phyloP scores from a whole-genome alignment of 495 filamentous ascomycete genomes.

The Aspergillus cristatus region DNA sequence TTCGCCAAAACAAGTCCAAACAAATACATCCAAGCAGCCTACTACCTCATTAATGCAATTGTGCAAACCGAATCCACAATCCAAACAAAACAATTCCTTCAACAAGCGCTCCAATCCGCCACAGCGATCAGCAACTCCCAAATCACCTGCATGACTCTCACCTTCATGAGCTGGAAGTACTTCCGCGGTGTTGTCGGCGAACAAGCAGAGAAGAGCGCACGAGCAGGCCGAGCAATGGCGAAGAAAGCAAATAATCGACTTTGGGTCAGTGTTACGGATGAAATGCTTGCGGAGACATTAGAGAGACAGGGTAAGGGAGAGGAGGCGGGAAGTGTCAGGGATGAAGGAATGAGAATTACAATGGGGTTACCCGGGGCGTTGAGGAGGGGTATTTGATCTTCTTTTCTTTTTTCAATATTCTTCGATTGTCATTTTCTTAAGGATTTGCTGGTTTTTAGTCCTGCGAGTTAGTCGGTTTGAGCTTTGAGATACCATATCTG shows the following conservation, averaged over 20 bases:
- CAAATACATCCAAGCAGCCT: slow-evolving; percentile 66
- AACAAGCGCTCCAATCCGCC: slow-evolving; percentile 51
- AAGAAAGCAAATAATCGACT: slow-evolving; percentile 64
- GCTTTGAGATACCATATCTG: too few species aligned
- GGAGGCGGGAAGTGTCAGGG: slow-evolving; percentile 45
- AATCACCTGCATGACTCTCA: slow-evolving; percentile 71
- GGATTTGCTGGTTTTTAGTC: slow-evolving; percentile 4
- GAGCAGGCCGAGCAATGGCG: slow-evolving; percentile 65
- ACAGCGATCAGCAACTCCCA: slow-evolving; percentile 54
- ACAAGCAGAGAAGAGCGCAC: slow-evolving; percentile 81
- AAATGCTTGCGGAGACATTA: slow-evolving; percentile 65
- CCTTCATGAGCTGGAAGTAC: slow-evolving; percentile 75
- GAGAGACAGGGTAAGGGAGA: slow-evolving; percentile 59
- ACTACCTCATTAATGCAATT: slow-evolving; percentile 66
- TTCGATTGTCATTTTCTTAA: slow-evolving; percentile 6
- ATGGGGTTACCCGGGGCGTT: slow-evolving; percentile 34
- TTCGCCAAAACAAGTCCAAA: slow-evolving; percentile 60
- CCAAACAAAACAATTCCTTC: slow-evolving; percentile 68
- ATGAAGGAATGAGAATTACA: slow-evolving; percentile 36
- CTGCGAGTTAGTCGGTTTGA: not conserved
- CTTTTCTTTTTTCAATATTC: slow-evolving; percentile 10
- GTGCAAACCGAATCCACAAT: slow-evolving; percentile 52
- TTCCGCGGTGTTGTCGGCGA: slow-evolving; percentile 80
- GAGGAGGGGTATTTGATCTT: slow-evolving; percentile 20
- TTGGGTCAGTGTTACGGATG: slow-evolving; percentile 79